Base-by-base conservation (phyloP, 192 early-diverging fungal genomes). In the Coemansia pectinata region DNA sequence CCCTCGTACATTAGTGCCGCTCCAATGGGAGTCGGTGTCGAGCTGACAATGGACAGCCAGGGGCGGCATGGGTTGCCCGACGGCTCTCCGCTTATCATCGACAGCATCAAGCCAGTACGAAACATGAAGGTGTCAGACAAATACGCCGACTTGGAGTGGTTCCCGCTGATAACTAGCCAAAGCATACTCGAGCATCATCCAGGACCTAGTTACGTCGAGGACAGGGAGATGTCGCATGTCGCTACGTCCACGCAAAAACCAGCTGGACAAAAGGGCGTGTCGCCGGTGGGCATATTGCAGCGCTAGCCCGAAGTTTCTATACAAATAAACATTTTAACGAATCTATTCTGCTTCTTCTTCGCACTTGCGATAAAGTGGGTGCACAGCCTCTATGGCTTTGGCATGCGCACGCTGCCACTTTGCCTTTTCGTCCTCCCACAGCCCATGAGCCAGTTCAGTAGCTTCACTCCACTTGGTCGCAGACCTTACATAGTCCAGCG, bases 111-210 rank as follows among this genome's bases (percentile, higher is more conserved):
- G 67, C 73, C 78, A 23, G 48, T 72, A 8, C 66, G 69, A n/a
- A 76, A 72, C 66, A 66, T 66, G 36, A 81, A 81, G 41, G 73
- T 63, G 8, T 66, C 78, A 0, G 78, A 81, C 59, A 72, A 72
- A 52, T 81, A 81, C 70, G 72, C 73, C 14, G 78, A 81, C 39
- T 63, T 81, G n/a, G 78, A 81, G 45, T 81, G 78, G 78, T 81
- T 81, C 70, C 78, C 78, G 21, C 64, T 81, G 19, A 65, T 81
- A n/a, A 63, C 40, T 21, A 52, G 60, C 63, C 70, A 81, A 14
- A 66, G 59, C 15, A 66, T 70, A 60, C 68, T 81, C 52, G 67
- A 72, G 50, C 62, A 67, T 10, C 73, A 81, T 23, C 29, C 73
- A 5, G 78, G 78, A 0, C 78, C 78, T 6, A 76, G 69, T 50